Evolutionary conservation across 345 rosid genomes (phyloP), one percentile per base, ranked within the genome.

Genomic region (Boechera divaricarpa): DNA sequence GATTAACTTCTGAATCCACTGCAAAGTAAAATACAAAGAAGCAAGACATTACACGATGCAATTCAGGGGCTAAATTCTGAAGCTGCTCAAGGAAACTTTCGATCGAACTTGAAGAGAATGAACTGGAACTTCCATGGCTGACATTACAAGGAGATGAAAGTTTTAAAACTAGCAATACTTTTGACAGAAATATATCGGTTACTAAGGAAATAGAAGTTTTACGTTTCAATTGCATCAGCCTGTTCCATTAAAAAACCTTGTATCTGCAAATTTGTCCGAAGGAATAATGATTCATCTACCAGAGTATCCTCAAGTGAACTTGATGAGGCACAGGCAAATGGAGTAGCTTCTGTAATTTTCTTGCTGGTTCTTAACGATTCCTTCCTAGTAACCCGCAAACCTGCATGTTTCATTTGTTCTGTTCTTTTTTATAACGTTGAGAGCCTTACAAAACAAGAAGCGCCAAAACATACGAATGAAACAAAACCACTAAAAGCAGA

Each of bases 191-290:
- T 49, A 44, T 26, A 53, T 51, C 5, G 0, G 10, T 59, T 32
- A 58, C 36, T 24, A 59, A 39, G 60, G 63, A 42, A 59, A 67
- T 28, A 57, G 56, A 74, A 70, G 47, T 39, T 48, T 69, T 84
- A 91, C 99, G 82, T 91, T 87, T 95, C 97, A 76, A 91, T 86
- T 64, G 88, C 89, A 77, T 92, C 92, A 55, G 96, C 92, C 82
- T 92, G 96, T 79, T 89, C 91, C 86, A 83, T 83, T 80, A 92
- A 83, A 87, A 84, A 92, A 33, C 97, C 97, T 74, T 92, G 98
- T 69, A 92, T 87, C 82, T 91, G 99, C 88, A 84, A 85, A 63
- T 84, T 89, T 68, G 98, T 83, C 32, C 92, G 85, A 49, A 92
- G 81, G 81, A 90, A 95, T 67, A 80, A 77, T 55, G 90, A 88